A percentile compares a stretch with the other conserved stretches of the same genome.
Evolutionary conservation across 2,329 filamentous ascomycete species (phyloP).

Genomic region (Pseudogymnoascus sp.): DNA sequence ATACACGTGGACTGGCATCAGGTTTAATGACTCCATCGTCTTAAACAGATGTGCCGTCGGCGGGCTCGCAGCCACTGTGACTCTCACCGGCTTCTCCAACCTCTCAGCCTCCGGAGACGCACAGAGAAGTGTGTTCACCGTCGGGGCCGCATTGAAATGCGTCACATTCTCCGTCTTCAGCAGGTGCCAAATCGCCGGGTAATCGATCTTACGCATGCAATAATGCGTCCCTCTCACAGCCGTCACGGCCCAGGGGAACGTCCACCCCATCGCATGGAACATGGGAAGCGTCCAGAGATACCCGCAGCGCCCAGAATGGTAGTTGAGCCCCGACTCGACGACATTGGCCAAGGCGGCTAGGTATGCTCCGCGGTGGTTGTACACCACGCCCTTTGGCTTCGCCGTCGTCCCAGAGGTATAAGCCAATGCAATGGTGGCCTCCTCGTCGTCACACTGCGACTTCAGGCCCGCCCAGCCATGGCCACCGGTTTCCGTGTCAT

Average conservation of each 20-base stretch:
- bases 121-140: conserved; percentile 90
- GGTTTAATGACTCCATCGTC: conserved; percentile 74
- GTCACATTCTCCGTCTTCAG: conserved; percentile 82
- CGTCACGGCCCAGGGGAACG: conserved; percentile 88
- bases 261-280: conserved; percentile 73
- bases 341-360: conserved; percentile 78
- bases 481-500: conserved; percentile 58
- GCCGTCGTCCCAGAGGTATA: conserved; percentile 95
- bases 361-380: conserved; percentile 81
- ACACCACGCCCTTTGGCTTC: conserved; percentile 85
- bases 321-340: conserved; percentile 80
- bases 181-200: conserved; percentile 82
- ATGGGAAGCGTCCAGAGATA: conserved; percentile 92
- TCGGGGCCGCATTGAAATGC: conserved; percentile 93
- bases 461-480: conserved; percentile 73
- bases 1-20: conserved; percentile 89
- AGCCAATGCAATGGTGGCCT: conserved; percentile 75
- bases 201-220: conserved; percentile 91
- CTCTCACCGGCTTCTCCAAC: conserved; percentile 64
- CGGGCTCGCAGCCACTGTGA: conserved; percentile 88
- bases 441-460: conserved; percentile 61
- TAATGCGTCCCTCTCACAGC: conserved; percentile 92
- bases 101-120: conserved; percentile 65
- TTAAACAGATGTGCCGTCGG: conserved; percentile 87
- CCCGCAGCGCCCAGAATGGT: conserved; percentile 58